Evolutionary conservation across 129 eudicot species (phyloP).

Genomic region (Artemisia annua): DNA sequence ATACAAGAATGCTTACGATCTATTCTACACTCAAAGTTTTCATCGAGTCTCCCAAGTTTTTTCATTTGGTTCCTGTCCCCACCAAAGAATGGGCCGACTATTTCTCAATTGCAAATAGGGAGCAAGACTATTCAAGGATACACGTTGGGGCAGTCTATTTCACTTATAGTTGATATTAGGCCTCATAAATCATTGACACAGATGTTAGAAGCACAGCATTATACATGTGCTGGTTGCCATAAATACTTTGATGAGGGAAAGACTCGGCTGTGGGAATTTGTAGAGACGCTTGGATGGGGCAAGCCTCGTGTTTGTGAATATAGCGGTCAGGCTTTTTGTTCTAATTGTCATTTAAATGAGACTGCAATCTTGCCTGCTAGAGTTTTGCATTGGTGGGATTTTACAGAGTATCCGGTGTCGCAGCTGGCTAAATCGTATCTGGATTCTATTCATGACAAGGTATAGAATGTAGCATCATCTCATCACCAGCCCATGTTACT

Average conservation of each 20-base stretch:
- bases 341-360: conserved; percentile 80
- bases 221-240: conserved; percentile 89
- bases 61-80: conserved; percentile 70
- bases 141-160: conserved; percentile 69
- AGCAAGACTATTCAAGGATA: conserved; percentile 22
- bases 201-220: conserved; percentile 79
- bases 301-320: conserved; percentile 91
- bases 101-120: conserved; percentile 30
- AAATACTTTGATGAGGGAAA: conserved; percentile 77
- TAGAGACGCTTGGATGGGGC: conserved; percentile 85
- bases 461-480: conserved; percentile 16
- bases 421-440: conserved; percentile 87
- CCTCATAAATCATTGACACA: conserved; percentile 64
- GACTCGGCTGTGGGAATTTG: conserved; percentile 71
- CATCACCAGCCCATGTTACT: background rate
- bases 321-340: conserved; percentile 87
- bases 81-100: conserved; percentile 38
- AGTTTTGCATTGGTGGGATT: conserved; percentile 96
- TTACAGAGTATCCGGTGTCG: conserved; percentile 79
- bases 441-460: conserved; percentile 91
- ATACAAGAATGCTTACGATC: conserved; percentile 88
- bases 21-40: conserved; percentile 45
- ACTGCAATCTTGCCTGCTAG: conserved; percentile 88
- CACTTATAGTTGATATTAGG: conserved; percentile 66
- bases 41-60: conserved; percentile 42